phyloP scores from a whole-genome alignment of 306 rosid genomes.

The Casuarina equisetifolia region DNA sequence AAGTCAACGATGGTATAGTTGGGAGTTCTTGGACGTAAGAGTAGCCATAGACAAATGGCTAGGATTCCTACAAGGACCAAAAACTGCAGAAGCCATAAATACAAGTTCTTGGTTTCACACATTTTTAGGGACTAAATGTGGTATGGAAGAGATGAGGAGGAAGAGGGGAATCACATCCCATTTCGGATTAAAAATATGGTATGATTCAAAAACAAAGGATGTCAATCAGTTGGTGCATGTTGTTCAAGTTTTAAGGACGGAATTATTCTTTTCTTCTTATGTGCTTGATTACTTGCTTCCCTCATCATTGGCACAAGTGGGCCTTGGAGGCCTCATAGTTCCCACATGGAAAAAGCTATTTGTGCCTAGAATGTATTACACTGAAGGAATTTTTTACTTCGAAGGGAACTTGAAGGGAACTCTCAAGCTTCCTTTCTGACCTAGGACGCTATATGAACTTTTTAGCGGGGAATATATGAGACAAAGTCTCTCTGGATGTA shows the following conservation, averaged over 20 bases:
- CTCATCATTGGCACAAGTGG: too few relatives aligned
- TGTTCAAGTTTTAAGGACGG: conserved; percentile 14
- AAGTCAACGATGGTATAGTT: conserved; percentile 33
- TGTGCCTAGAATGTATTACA: not conserved
- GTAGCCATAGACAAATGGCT: conserved; percentile 40
- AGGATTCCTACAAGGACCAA: conserved; percentile 35
- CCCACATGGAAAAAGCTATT: too few relatives aligned
- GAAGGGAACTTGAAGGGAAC: not conserved
- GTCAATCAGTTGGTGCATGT: not conserved
- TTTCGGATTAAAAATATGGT: not conserved
- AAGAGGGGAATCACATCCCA: not conserved
- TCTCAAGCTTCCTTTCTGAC: not conserved
- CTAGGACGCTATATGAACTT: too few relatives aligned
- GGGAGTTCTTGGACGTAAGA: conserved; percentile 40
- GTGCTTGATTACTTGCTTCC: not conserved
- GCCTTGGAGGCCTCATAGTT: too few relatives aligned
- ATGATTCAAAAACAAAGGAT: too few relatives aligned
- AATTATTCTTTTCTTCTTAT: conserved; percentile 36
- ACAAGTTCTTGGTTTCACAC: conserved; percentile 32
- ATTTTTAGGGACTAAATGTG: not conserved
- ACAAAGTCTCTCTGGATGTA: too few relatives aligned
- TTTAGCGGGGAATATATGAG: too few relatives aligned
- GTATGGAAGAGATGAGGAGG: not conserved
- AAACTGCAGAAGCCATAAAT: conserved; percentile 23
- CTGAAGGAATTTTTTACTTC: not conserved